These are phyloP conservation scores for Helicocarpus griseus DNA, from an alignment of 2,329 filamentous ascomycete species.

Conservation along the genomic window DNA sequence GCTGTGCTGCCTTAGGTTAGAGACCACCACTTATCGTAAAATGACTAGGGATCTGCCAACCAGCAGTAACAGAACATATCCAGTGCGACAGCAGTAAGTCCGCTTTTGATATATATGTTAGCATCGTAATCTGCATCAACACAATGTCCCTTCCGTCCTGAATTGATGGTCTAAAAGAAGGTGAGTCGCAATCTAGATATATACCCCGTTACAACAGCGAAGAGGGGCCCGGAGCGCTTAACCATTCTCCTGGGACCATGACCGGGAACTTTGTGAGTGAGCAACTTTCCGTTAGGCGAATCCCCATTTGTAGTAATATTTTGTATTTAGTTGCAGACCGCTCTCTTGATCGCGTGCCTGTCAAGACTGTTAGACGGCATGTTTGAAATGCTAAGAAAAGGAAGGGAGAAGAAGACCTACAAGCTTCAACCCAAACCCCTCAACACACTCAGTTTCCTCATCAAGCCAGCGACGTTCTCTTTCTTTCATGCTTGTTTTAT, in stretches of 20 bases:
- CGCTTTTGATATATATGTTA: too few species aligned
- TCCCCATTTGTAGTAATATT: constrained; percentile 8
- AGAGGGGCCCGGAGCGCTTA: neutral
- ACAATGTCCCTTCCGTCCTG: too few species aligned
- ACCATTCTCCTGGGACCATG: neutral
- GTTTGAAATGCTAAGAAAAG: neutral
- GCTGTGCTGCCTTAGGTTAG: too few species aligned
- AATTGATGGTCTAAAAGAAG: too few species aligned
- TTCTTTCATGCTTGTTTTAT: neutral
- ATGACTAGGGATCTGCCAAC: too few species aligned
- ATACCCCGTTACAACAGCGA: too few species aligned
- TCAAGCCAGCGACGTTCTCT: constrained; percentile 10
- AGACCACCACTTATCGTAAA: too few species aligned
- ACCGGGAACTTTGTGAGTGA: neutral
- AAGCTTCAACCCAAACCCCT: constrained; percentile 6
- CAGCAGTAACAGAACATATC: too few species aligned
- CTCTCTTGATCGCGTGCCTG: constrained; percentile 11
- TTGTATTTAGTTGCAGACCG: constrained; percentile 10
- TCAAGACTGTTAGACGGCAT: constrained; percentile 5
- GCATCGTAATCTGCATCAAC: too few species aligned
- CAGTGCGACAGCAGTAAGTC: too few species aligned
- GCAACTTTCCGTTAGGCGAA: neutral
- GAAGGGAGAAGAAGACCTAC: constrained; percentile 2
- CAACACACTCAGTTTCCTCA: constrained; percentile 12
- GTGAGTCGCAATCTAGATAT: too few species aligned